Evolutionary conservation across 2,329 filamentous ascomycete species (phyloP).

Genomic region (Penicillium olsonii): DNA sequence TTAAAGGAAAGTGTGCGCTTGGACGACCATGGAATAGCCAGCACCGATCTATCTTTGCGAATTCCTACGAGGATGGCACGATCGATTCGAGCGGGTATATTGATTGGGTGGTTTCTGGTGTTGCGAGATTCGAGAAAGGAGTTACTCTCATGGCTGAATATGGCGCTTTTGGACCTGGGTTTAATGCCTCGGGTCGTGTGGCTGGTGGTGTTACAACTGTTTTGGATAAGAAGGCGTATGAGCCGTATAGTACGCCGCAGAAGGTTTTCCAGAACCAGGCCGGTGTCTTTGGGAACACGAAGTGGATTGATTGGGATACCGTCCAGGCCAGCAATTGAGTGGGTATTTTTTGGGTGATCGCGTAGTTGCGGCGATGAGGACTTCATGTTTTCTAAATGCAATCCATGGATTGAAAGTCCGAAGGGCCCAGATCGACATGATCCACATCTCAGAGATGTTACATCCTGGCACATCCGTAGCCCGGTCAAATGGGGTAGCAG

Average conservation of each 20-base stretch:
- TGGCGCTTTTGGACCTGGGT: slow-evolving; percentile 55
- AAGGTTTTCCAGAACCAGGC: slow-evolving; percentile 53
- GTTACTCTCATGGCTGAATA: slow-evolving; percentile 61
- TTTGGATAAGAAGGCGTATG: slow-evolving; percentile 44
- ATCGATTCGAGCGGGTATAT: slow-evolving; percentile 59
- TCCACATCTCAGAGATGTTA: too few species aligned
- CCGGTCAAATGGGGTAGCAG: too few species aligned
- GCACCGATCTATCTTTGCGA: slow-evolving; percentile 60
- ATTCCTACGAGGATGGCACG: slow-evolving; percentile 57
- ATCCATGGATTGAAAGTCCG: too few species aligned
- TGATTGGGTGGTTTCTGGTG: slow-evolving; percentile 48
- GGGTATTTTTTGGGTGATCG: too few species aligned
- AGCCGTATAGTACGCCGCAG: slow-evolving; percentile 39
- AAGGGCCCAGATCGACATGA: too few species aligned
- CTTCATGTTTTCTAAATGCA: too few species aligned
- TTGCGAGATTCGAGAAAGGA: slow-evolving; percentile 35
- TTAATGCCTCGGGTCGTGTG: slow-evolving; percentile 50
- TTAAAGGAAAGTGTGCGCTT: slow-evolving; percentile 55
- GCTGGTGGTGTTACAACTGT: slow-evolving; percentile 48
- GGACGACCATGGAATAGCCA: slow-evolving; percentile 64
- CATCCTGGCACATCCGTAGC: too few species aligned
- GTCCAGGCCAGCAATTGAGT: slow-evolving; percentile 4
- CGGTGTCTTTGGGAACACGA: slow-evolving; percentile 47
- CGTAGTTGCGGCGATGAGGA: too few species aligned
- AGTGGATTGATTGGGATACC: slow-evolving; percentile 50